Evolutionary conservation across 192 early-diverging fungal genomes (phyloP), one percentile per base, ranked within the genome.

Genomic region (Rhizophagus clarus): DNA sequence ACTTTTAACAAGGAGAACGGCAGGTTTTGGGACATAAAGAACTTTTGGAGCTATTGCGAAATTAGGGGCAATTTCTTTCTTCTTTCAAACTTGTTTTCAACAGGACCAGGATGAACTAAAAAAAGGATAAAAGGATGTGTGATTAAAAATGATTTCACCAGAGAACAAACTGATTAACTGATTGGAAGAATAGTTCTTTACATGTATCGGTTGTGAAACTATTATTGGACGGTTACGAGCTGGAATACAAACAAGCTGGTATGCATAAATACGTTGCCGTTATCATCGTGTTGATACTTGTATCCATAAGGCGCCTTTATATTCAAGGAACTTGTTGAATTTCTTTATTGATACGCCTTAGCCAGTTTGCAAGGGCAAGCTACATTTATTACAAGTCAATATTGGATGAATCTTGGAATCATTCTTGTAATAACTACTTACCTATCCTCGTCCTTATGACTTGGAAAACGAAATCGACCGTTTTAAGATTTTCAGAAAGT

Each of bases 341-440:
- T 61, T 26, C 17, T 74, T 61, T 31, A 74, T 11, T 61, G 73
- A 74, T 61, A 74, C 56, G 7, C 61, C 61, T 40, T 31, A 34
- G 2, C 73, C 15, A 61, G 61, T 61, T 22, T 61, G 31, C 29
- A 74, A 61, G 3, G 73, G 73, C 29, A 74, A 60, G 29, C 51
- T 74, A 40, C 51, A 74, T 28, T 61, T 40, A 22, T 61, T 74
- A 32, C 28, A 31, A n/a, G 73, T 61, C 12, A 74, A 74, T 14
- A 71, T 71, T 71, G 69, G 34, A 71, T 24, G 8, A n/a, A 74
- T 56, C 60, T 74, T 74, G 73, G 61, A 74, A 34, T 61, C 37
- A 61, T 0, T 9, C 37, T 8, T 61, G 14, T 61, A 14, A 61
- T 29, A 24, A 32, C 29, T 74, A 74, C 51, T 11, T 74, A 74